Evolutionary conservation across 345 rosid species (phyloP).

Genomic region (Lepidium africanum): DNA sequence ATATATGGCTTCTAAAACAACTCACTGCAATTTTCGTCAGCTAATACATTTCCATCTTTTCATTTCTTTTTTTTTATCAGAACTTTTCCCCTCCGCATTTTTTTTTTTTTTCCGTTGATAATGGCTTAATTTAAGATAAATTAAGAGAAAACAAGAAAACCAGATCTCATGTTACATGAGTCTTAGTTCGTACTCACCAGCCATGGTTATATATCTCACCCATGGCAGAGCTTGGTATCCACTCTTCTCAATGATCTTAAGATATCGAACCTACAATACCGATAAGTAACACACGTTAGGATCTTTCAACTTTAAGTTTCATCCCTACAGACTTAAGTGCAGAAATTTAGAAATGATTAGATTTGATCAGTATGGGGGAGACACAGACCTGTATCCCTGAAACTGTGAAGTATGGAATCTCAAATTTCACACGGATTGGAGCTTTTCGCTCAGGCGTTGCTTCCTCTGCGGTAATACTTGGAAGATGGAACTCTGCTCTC

Average conservation of each 20-base stretch:
- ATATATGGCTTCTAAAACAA: slow-evolving; percentile 6
- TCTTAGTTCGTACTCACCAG: slow-evolving; percentile 92
- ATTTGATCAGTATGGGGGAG: neutral
- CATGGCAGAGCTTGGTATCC: slow-evolving; percentile 99
- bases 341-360: neutral
- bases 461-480: slow-evolving; percentile 83
- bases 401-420: slow-evolving; percentile 90
- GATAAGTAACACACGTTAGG: neutral
- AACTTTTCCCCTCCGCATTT: neutral
- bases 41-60: neutral
- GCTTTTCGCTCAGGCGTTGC: slow-evolving; percentile 76
- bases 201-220: slow-evolving; percentile 99
- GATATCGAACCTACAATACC: slow-evolving; percentile 72
- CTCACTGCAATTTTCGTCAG: neutral
- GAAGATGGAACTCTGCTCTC: slow-evolving; percentile 88
- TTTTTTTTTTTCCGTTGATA: slow-evolving; percentile 2
- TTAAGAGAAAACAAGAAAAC: neutral
- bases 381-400: slow-evolving; percentile 73
- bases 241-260: slow-evolving; percentile 95
- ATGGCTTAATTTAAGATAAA: neutral
- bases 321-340: neutral
- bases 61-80: neutral
- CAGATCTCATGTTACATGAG: slow-evolving; percentile 43
- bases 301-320: neutral
- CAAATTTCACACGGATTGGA: slow-evolving; percentile 87